Evolutionary conservation across 78 protist species (phyloP).

Genomic region (Diacronema lutheri): DNA sequence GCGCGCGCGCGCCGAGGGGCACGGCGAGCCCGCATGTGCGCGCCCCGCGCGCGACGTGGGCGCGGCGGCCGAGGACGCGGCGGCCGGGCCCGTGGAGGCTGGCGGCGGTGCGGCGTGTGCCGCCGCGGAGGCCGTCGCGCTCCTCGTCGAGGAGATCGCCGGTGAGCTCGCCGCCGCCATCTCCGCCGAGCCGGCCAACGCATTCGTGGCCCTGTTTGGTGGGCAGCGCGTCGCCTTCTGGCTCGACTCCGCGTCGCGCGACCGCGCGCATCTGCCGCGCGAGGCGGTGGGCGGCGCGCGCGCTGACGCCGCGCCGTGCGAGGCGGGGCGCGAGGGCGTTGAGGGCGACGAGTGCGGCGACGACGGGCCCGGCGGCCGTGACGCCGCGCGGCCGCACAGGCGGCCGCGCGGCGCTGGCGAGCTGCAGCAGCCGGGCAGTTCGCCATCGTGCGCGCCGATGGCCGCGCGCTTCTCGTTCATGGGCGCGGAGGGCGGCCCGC

Average conservation of each 20-base stretch:
- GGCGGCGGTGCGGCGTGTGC: no score
- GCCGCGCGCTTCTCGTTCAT: constrained; percentile 56
- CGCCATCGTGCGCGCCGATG: not conserved
- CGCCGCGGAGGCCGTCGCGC: no score
- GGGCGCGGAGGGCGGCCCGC: constrained; percentile 32
- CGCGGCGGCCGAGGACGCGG: no score
- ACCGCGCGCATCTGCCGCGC: no score
- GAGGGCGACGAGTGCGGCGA: no score
- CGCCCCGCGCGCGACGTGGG: no score
- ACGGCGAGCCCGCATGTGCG: not conserved
- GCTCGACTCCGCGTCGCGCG: constrained; percentile 54
- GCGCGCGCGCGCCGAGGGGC: not conserved
- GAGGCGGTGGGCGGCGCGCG: no score
- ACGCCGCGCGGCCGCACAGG: not conserved
- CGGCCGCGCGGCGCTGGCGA: constrained; percentile 3
- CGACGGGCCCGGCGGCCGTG: no score
- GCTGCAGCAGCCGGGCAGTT: no score
- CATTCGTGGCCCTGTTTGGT: constrained; percentile 12
- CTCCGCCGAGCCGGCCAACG: not conserved
- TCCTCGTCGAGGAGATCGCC: no score
- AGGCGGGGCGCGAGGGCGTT: no score
- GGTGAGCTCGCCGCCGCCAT: not conserved
- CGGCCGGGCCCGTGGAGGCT: no score
- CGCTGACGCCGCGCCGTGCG: not conserved
- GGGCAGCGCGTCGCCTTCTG: constrained; percentile 14